Evolutionary conservation across 2,329 filamentous ascomycete genomes (phyloP).

Genomic region (Whalleya microplaca): DNA sequence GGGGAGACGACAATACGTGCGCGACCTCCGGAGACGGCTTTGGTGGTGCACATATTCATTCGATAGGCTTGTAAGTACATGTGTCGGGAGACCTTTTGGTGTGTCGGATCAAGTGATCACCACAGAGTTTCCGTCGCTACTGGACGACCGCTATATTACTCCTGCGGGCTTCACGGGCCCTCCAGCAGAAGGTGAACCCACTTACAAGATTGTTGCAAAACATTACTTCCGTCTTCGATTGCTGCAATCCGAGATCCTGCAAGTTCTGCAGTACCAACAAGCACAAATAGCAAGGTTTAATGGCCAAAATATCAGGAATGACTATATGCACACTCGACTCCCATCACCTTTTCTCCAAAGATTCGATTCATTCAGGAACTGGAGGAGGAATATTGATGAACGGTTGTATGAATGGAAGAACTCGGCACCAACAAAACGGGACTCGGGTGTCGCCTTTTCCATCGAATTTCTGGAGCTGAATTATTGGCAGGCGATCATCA

Average conservation of each 20-base stretch:
- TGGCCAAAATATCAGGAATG: conserved; percentile 66
- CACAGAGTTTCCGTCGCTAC: conserved; percentile 86
- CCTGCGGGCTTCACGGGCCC: conserved; percentile 71
- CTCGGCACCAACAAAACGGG: conserved; percentile 72
- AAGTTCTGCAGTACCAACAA: conserved; percentile 91
- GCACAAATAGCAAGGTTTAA: conserved; percentile 74
- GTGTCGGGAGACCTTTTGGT: conserved; percentile 89
- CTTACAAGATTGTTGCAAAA: conserved; percentile 87
- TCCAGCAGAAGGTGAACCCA: conserved; percentile 63
- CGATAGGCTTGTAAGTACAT: conserved; percentile 92
- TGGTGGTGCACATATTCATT: conserved; percentile 99
- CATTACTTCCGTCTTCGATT: conserved; percentile 90
- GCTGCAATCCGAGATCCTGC: conserved; percentile 91
- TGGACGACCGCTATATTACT: conserved; percentile 89
- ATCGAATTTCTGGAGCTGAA: conserved; percentile 91
- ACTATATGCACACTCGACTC: conserved; percentile 76
- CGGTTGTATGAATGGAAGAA: conserved; percentile 86
- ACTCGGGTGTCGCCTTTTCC: conserved; percentile 88
- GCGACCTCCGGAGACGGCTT: conserved; percentile 82
- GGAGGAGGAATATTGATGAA: conserved; percentile 85
- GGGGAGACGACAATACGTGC: conserved; percentile 77
- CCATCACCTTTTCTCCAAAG: conserved; percentile 83
- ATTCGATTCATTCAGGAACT: conserved; percentile 84
- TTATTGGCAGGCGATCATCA: conserved; percentile 96
- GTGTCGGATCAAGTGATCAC: conserved; percentile 97